These are phyloP conservation scores for Podaxis sp. DNA, from an alignment of 768 basidiomycete genomes.

Conservation along the genomic window DNA sequence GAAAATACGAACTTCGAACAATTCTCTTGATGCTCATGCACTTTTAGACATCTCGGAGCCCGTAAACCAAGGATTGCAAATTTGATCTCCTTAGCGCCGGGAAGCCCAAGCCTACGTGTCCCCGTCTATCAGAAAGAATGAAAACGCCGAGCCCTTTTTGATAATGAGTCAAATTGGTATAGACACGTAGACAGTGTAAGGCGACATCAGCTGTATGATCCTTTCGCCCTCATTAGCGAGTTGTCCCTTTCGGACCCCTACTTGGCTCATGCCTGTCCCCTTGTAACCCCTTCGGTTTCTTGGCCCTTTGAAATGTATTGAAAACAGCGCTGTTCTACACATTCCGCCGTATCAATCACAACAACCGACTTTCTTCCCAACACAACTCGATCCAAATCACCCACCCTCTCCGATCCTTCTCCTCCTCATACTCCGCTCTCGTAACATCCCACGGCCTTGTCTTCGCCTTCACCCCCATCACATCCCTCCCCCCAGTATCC, in stretches of 20 bases:
- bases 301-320: not conserved
- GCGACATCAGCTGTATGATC: too few relatives aligned
- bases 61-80: too few relatives aligned
- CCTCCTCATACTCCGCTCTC: conserved; percentile 54
- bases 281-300: not conserved
- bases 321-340: not conserved
- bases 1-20: too few relatives aligned
- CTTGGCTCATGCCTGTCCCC: not conserved
- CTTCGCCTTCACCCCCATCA: not conserved
- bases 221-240: too few relatives aligned
- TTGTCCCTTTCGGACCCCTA: not conserved
- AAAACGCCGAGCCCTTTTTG: too few relatives aligned
- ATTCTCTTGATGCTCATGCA: too few relatives aligned
- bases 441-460: conserved; percentile 51
- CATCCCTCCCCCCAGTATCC: conserved; percentile 22
- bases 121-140: too few relatives aligned
- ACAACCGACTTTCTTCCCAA: conserved; percentile 5
- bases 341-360: not conserved
- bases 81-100: too few relatives aligned
- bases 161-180: too few relatives aligned
- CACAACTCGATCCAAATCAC: conserved; percentile 63
- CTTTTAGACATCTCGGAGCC: too few relatives aligned
- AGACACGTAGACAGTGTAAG: too few relatives aligned
- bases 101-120: too few relatives aligned
- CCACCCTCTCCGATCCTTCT: conserved; percentile 69